Conservation (phyloP, 169 alveolate species). For the Perkinsus chesapeaki region DNA sequence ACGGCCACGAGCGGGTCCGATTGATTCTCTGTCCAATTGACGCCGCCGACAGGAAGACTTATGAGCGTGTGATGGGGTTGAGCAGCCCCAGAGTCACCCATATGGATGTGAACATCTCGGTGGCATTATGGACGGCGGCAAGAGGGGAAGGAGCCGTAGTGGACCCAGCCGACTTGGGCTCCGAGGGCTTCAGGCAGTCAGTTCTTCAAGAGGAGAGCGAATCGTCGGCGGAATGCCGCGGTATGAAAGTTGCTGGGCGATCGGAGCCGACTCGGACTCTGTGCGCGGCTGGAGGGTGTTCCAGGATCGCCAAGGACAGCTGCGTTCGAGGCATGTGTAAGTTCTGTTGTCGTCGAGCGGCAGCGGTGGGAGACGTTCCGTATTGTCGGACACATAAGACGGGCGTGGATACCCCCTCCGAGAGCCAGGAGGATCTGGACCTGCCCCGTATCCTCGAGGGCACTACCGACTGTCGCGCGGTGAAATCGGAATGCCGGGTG, state of each 20-base stretch:
- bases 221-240: neutral
- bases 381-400: neutral
- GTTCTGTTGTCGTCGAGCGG: neutral
- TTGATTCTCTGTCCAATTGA: neutral
- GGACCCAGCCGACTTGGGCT: neutral
- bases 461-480: neutral
- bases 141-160: constrained; percentile 18
- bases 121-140: constrained; percentile 22
- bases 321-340: neutral
- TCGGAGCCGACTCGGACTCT: neutral
- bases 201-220: neutral
- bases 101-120: constrained; percentile 33
- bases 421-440: neutral
- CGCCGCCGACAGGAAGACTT: neutral
- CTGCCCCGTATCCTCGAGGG: neutral
- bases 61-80: neutral
- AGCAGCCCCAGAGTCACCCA: constrained; percentile 16
- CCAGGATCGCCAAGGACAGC: neutral
- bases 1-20: neutral
- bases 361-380: neutral
- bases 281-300: neutral
- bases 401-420: neutral
- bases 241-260: neutral
- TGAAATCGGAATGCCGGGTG: constrained; percentile 31
- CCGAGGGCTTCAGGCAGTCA: neutral